Evolutionary conservation across 257 asterid species (phyloP).

Genomic region (Petunia axillaris): DNA sequence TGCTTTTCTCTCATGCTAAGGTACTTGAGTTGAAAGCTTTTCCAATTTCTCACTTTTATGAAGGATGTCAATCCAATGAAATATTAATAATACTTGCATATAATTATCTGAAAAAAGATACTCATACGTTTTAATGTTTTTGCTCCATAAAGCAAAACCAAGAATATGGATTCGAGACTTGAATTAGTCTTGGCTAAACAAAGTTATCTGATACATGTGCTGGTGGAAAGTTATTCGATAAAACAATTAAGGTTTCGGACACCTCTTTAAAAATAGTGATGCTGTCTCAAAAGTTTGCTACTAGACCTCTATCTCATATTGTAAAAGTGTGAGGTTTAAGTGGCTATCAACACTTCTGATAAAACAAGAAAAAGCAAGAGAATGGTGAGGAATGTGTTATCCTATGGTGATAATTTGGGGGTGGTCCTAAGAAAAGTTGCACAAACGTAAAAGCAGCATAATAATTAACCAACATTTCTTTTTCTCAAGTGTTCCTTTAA

Average conservation of each 20-base stretch:
- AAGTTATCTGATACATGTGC: too few species aligned
- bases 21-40: neutral
- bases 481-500: neutral
- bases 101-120: neutral
- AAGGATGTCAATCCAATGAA: neutral
- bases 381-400: neutral
- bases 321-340: neutral
- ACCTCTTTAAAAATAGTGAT: too few species aligned
- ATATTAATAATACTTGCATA: neutral
- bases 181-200: too few species aligned
- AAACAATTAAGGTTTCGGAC: too few species aligned
- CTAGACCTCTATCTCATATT: neutral
- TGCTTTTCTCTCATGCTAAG: neutral
- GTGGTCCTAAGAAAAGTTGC: conserved; percentile 11
- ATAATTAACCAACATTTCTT: neutral
- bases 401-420: conserved; percentile 7
- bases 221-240: too few species aligned
- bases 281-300: neutral
- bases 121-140: neutral
- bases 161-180: too few species aligned
- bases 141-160: too few species aligned
- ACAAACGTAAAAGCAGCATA: conserved; percentile 11
- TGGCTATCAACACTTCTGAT: neutral
- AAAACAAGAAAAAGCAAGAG: neutral
- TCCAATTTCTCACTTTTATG: conserved; percentile 2